These are phyloP conservation scores for Anthracocystis walkeri DNA, from an alignment of 1,284 basidiomycete species.

Conservation along the genomic window DNA sequence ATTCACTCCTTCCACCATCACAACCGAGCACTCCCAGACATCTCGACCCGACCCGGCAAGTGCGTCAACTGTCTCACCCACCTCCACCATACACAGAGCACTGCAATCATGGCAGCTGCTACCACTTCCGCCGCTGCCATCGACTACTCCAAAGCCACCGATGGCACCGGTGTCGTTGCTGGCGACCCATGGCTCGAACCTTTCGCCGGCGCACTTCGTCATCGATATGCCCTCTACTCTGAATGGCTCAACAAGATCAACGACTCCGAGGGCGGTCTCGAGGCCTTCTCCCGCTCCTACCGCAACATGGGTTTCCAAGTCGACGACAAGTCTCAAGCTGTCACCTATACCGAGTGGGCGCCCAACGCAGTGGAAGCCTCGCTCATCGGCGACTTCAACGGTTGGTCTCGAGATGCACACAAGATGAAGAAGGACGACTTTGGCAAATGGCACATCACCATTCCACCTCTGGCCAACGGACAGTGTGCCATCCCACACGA, in stretches of 20 bases:
- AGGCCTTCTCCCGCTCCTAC: conserved; percentile 88
- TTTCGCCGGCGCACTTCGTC: conserved; percentile 55
- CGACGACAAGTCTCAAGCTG: conserved; percentile 75
- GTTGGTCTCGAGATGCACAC: conserved; percentile 81
- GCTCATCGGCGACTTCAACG: conserved; percentile 95
- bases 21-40: no score
- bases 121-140: conserved; percentile 22
- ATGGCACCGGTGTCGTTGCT: conserved; percentile 61
- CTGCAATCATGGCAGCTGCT: conserved; percentile 21
- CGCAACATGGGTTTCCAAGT: conserved; percentile 86
- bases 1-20: no score
- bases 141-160: conserved; percentile 61
- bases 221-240: conserved; percentile 54
- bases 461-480: conserved; percentile 75
- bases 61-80: background rate
- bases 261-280: conserved; percentile 76
- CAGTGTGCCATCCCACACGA: conserved; percentile 90
- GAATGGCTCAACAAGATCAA: conserved; percentile 57
- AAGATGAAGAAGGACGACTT: conserved; percentile 89
- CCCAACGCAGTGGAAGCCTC: conserved; percentile 85
- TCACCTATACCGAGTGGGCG: conserved; percentile 95
- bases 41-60: background rate
- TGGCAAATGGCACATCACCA: conserved; percentile 89
- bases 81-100: background rate
- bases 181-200: conserved; percentile 67